Percentiles rank a stretch among this genome's conserved stretches.
Evolutionary conservation across 805 yeast species (phyloP).

Genomic region (Wickerhamiella bombiphila): DNA sequence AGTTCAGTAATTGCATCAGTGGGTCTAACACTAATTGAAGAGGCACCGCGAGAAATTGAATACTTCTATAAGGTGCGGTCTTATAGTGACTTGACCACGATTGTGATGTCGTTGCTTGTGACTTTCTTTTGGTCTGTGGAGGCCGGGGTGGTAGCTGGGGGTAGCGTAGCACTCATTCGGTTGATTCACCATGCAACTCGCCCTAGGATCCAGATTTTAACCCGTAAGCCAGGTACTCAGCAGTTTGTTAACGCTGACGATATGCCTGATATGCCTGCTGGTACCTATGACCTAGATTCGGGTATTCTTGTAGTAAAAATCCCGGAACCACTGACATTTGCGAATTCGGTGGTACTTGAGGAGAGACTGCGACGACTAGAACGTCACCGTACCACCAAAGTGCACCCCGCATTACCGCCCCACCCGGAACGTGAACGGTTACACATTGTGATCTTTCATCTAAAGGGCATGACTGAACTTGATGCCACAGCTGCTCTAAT

Average conservation of each 20-base stretch:
- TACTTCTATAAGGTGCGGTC: constrained; percentile 68
- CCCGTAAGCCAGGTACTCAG: constrained; percentile 46
- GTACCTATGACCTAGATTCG: constrained; percentile 30
- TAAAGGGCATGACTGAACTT: constrained; percentile 66
- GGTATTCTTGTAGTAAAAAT: constrained; percentile 67
- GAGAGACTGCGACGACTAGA: constrained; percentile 56
- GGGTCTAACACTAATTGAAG: constrained; percentile 64
- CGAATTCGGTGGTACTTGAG: constrained; percentile 66
- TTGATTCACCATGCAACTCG: constrained; percentile 67
- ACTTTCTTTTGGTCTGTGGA: constrained; percentile 70
- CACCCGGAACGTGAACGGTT: constrained; percentile 31
- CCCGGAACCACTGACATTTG: constrained; percentile 81
- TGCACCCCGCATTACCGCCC: constrained; percentile 62
- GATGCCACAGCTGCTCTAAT: constrained; percentile 74
- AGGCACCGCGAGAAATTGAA: constrained; percentile 61
- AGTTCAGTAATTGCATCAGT: constrained; percentile 69
- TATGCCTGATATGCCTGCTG: constrained; percentile 22
- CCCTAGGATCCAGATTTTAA: constrained; percentile 73
- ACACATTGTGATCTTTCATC: constrained; percentile 52
- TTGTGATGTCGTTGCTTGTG: constrained; percentile 45
- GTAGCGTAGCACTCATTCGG: constrained; percentile 60
- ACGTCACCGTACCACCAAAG: constrained; percentile 54
- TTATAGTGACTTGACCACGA: constrained; percentile 58
- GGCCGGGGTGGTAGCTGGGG: constrained; percentile 80
- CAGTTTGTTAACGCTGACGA: constrained; percentile 62